Base-by-base conservation (phyloP, 1,139 yeast genomes). In the Sugiyamaella neomexicana region DNA sequence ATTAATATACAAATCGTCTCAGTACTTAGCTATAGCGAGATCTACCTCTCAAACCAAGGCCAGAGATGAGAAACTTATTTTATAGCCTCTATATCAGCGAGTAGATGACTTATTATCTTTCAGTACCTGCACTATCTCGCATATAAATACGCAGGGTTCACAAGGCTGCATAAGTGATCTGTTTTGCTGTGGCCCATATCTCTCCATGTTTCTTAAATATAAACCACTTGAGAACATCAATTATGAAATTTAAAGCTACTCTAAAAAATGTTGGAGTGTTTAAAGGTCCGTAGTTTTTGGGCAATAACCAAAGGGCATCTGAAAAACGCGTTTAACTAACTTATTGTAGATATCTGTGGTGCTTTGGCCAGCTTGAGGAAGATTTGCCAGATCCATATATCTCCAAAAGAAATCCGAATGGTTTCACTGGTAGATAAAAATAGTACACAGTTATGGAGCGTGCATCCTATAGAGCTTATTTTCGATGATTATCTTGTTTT, bases 361-460 rank as follows among this genome's bases (percentile, higher is more conserved):
- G 57, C 65, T 2, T 47, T 69, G 25, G 60, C 68, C 8, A 55
- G 59, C 34, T 46, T 66, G 37, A 58, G 63, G 43, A 62, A 60
- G 47, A 54, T 58, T 17, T 64, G 69, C 48, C 58, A 61, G 48
- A 42, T 66, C 45, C 60, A 59, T 16, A 40, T 65, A 16, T 54
- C 55, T 3, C 61, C 58, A 6, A 52, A 53, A 2, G 46, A 47
- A 25, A 40, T 65, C 42, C 58, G 59, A 31, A 42, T 66, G 20
- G 60, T 62, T 5, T 54, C 68, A 9, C 48, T 59, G 8, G 59
- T 65, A 6, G 65, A 60, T 34, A 58, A 48, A 36, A 59, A 58
- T 23, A 57, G 60, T n/a, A 57, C 60, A 2, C 68, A 64, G 47
- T 59, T 60, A 4, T 65, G 68, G 68, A 48, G 63, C 41, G 29